These are phyloP conservation scores for Fusarium poae DNA, from an alignment of 2,329 filamentous ascomycete genomes.

Conservation along the genomic window DNA sequence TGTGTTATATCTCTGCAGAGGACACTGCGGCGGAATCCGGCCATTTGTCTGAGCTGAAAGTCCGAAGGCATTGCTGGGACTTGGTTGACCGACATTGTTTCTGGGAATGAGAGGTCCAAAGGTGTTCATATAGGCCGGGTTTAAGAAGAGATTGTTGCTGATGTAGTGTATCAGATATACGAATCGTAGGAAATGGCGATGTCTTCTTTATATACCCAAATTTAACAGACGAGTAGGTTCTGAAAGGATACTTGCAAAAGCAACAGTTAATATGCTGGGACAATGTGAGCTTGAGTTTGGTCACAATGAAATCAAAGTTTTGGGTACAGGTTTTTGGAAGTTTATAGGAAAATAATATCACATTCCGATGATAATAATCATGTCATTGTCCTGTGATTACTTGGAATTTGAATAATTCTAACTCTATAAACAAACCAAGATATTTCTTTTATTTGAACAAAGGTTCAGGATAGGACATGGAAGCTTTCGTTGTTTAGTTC, in stretches of 20 bases:
- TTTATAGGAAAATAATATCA: neutral
- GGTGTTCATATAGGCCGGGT: too few relatives aligned
- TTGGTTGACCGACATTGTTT: too few relatives aligned
- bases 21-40: neutral
- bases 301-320: neutral
- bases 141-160: neutral
- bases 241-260: too few relatives aligned
- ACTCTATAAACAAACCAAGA: neutral
- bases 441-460: neutral
- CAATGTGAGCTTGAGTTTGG: neutral
- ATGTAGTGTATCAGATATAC: neutral
- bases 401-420: neutral
- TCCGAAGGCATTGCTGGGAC: neutral
- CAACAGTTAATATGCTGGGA: neutral
- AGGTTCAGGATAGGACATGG: neutral
- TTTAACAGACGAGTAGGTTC: too few relatives aligned
- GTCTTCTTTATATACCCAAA: neutral
- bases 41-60: neutral
- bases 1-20: slow-evolving; percentile 20
- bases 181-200: neutral
- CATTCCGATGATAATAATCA: neutral
- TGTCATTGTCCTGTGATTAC: neutral
- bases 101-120: too few relatives aligned
- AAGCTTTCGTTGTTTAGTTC: neutral
- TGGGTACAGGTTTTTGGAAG: too few relatives aligned